phyloP scores from a whole-genome alignment of 202 grass and related monocot genomes.

The Bolboschoenoplectus hybrid region DNA sequence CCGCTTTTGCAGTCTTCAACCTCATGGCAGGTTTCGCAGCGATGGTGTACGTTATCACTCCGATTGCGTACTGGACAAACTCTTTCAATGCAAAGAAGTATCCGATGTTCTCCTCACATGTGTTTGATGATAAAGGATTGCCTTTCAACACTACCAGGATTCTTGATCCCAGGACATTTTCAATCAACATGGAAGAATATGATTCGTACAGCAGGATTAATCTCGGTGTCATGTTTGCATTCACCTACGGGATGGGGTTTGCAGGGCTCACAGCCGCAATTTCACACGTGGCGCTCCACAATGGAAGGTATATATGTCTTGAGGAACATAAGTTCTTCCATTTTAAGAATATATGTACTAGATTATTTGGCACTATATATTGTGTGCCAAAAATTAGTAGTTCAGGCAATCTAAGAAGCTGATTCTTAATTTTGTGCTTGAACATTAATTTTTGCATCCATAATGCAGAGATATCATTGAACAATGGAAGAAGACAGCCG shows the following conservation, averaged over 20 bases:
- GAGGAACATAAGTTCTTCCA: not conserved
- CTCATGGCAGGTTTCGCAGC: conserved; percentile 37
- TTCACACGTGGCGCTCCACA: conserved; percentile 40
- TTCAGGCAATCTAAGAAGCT: not conserved
- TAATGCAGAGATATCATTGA: conserved; percentile 39
- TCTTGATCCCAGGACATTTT: conserved; percentile 39
- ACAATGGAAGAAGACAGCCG: conserved; percentile 40
- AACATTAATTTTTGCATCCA: not conserved
- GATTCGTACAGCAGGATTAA: conserved; percentile 41
- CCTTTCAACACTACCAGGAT: conserved; percentile 38
- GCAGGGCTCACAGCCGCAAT: conserved; percentile 43
- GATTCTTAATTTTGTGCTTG: not conserved
- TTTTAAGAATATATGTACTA: not conserved
- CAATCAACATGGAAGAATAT: conserved; percentile 38
- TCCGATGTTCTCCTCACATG: conserved; percentile 42
- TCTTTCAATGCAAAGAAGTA: conserved; percentile 44
- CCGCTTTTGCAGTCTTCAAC: conserved; percentile 41
- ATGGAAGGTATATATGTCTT: conserved; percentile 40
- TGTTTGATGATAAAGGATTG: conserved; percentile 35
- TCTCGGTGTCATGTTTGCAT: conserved; percentile 41
- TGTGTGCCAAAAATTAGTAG: not conserved
- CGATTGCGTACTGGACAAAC: conserved; percentile 44
- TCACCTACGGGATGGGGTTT: conserved; percentile 47
- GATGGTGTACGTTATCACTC: conserved; percentile 42
- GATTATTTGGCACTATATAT: not conserved